Conservation (phyloP, 306 rosid genomes). For the Lathyrus sativus region DNA sequence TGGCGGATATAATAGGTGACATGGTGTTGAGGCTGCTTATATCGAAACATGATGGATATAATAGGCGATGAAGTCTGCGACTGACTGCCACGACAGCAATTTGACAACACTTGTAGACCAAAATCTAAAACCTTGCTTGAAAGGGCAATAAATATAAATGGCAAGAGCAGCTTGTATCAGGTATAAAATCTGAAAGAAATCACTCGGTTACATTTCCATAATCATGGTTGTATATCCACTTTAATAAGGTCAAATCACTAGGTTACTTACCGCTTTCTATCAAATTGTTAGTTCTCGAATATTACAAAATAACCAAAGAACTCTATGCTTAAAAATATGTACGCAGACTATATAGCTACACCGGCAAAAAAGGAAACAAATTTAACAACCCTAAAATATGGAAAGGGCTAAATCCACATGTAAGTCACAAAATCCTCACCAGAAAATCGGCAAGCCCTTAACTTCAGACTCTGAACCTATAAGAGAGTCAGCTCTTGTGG, state of each 20-base stretch:
- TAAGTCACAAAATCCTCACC: slow-evolving; percentile 51
- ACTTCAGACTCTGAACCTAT: slow-evolving; percentile 33
- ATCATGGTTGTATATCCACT: slow-evolving; percentile 9
- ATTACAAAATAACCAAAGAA: slow-evolving; percentile 26
- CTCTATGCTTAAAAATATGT: slow-evolving; percentile 24
- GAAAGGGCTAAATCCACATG: slow-evolving; percentile 45
- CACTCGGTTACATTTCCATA: slow-evolving; percentile 14
- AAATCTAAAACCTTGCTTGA: slow-evolving; percentile 5
- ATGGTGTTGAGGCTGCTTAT: not conserved
- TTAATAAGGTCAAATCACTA: not conserved
- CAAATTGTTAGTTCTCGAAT: not conserved
- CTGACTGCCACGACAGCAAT: not conserved
- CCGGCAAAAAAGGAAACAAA: slow-evolving; percentile 42
- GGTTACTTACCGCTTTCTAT: slow-evolving; percentile 3
- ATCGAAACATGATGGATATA: not conserved
- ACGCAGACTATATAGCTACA: slow-evolving; percentile 29
- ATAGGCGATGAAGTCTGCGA: not conserved
- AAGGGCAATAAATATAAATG: slow-evolving; percentile 2
- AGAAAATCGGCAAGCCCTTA: slow-evolving; percentile 43
- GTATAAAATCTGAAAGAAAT: slow-evolving; percentile 17
- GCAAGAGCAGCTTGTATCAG: slow-evolving; percentile 12
- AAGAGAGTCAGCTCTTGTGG: slow-evolving; percentile 83
- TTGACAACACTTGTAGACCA: not conserved
- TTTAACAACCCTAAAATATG: slow-evolving; percentile 39
- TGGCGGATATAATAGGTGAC: not conserved